phyloP scores from a whole-genome alignment of 179 eudicot genomes.

The Spinacia oleracea region DNA sequence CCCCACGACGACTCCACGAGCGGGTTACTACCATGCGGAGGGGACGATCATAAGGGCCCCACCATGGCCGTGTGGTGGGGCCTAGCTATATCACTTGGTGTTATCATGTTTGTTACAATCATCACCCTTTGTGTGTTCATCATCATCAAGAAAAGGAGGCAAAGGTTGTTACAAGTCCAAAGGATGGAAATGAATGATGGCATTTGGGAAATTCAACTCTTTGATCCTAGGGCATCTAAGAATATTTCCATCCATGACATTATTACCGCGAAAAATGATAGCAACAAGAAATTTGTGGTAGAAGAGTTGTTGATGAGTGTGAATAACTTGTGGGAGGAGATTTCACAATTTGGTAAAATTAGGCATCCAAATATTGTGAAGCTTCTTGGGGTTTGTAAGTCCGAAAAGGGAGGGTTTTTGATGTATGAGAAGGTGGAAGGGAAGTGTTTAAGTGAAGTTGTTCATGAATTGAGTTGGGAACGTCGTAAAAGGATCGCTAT shows the following conservation, averaged over 20 bases:
- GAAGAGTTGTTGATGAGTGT: constrained; percentile 31
- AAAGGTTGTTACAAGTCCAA: constrained; percentile 27
- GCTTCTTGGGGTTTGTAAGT: constrained; percentile 47
- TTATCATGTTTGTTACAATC: constrained; percentile 15
- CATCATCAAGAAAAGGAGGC: constrained; percentile 23
- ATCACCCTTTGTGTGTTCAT: constrained; percentile 25
- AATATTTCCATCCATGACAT: constrained; percentile 46
- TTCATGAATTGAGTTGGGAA: constrained; percentile 53
- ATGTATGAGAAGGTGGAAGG: constrained; percentile 58
- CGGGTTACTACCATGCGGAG: constrained; percentile 59
- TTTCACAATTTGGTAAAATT: constrained; percentile 41
- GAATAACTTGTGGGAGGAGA: constrained; percentile 36
- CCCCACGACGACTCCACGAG: constrained; percentile 6
- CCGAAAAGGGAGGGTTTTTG: constrained; percentile 50
- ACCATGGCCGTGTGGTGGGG: constrained; percentile 43
- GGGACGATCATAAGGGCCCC: constrained; percentile 17
- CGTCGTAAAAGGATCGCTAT: constrained; percentile 48
- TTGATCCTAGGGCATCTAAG: constrained; percentile 42
- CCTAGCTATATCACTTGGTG: constrained; percentile 23
- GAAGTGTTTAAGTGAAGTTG: constrained; percentile 47
- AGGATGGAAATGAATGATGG: constrained; percentile 47
- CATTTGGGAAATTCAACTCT: constrained; percentile 58
- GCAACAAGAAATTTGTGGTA: constrained; percentile 35
- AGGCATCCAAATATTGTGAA: constrained; percentile 60
- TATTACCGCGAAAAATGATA: constrained; percentile 22